A percentile compares a stretch with the other conserved stretches of the same genome.
phyloP scores from a whole-genome alignment of 805 yeast species.

The Cyberlindnera meyerae region DNA sequence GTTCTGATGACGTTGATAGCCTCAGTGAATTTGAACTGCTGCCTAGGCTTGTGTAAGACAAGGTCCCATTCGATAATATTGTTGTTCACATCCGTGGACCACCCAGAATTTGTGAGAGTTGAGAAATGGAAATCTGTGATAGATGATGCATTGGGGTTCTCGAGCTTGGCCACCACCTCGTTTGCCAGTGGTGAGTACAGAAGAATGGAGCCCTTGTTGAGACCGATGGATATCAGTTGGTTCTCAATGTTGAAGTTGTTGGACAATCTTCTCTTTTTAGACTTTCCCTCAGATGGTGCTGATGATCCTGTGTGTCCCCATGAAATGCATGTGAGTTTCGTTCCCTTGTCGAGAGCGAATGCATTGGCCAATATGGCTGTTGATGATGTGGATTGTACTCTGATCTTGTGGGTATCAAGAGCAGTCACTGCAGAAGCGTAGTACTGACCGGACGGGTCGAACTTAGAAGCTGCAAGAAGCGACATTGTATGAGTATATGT shows the following conservation, averaged over 20 bases:
- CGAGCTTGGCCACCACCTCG: slow-evolving; percentile 48
- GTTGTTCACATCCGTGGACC: slow-evolving; percentile 59
- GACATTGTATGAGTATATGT: slow-evolving; percentile 4
- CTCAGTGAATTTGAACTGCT: slow-evolving; percentile 37
- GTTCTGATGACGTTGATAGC: slow-evolving; percentile 29
- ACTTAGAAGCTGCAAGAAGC: slow-evolving; percentile 27
- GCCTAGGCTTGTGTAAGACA: slow-evolving; percentile 35
- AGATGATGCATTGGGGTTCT: slow-evolving; percentile 40
- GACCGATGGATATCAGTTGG: slow-evolving; percentile 52
- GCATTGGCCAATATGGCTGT: slow-evolving; percentile 39
- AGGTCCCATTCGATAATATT: slow-evolving; percentile 59
- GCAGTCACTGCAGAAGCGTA: slow-evolving; percentile 64
- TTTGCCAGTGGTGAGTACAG: slow-evolving; percentile 65
- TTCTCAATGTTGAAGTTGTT: slow-evolving; percentile 31
- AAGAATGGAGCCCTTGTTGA: slow-evolving; percentile 59
- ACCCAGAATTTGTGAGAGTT: slow-evolving; percentile 38
- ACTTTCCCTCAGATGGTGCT: slow-evolving; percentile 3
- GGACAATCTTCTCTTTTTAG: slow-evolving; percentile 24
- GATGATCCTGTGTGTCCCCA: slow-evolving; percentile 41
- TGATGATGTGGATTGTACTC: slow-evolving; percentile 52
- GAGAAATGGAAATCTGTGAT: slow-evolving; percentile 48
- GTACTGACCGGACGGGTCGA: slow-evolving; percentile 58
- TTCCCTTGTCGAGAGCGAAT: slow-evolving; percentile 48
- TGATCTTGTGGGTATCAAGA: slow-evolving; percentile 64
- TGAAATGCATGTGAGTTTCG: slow-evolving; percentile 41